These are phyloP conservation scores for Trichoderma oligosporum DNA, from an alignment of 2,329 filamentous ascomycete genomes.

Conservation along the genomic window DNA sequence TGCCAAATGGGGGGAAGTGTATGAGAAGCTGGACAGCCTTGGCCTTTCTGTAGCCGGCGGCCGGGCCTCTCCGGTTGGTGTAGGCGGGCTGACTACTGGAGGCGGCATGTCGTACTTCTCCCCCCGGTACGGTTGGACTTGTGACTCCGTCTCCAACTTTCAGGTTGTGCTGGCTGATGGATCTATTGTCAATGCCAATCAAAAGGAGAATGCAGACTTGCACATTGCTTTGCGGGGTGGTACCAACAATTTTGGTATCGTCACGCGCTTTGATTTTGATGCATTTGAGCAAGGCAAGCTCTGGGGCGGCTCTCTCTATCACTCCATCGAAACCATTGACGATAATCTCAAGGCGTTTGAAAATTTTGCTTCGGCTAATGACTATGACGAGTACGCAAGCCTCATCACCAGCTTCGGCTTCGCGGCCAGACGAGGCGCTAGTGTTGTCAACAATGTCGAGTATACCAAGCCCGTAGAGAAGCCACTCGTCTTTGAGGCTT, in stretches of 20 bases:
- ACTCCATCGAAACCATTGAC: constrained; percentile 1
- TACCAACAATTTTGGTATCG: constrained; percentile 41
- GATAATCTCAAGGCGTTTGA: not conserved
- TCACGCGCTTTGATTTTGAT: constrained; percentile 28
- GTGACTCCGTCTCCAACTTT: constrained; percentile 36
- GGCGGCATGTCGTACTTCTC: constrained; percentile 43
- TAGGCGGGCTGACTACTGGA: constrained; percentile 22
- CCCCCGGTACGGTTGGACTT: constrained; percentile 36
- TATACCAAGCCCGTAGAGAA: constrained; percentile 15
- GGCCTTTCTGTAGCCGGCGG: constrained; percentile 38
- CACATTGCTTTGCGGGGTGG: constrained; percentile 45
- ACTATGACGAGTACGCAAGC: constrained; percentile 11
- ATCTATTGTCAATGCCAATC: constrained; percentile 36
- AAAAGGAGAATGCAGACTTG: constrained; percentile 35
- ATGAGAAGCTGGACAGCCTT: constrained; percentile 30
- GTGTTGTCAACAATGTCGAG: constrained; percentile 7
- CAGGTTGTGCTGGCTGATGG: constrained; percentile 39
- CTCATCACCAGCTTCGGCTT: constrained; percentile 14
- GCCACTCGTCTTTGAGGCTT: not conserved
- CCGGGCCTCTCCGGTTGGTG: constrained; percentile 38
- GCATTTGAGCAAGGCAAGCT: constrained; percentile 23
- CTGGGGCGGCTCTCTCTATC: constrained; percentile 31
- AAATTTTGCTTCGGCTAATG: not conserved
- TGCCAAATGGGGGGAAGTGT: constrained; percentile 39
- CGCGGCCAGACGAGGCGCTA: not conserved